Conservation (phyloP, 495 filamentous ascomycete genomes). For the Podospora appendiculata region DNA sequence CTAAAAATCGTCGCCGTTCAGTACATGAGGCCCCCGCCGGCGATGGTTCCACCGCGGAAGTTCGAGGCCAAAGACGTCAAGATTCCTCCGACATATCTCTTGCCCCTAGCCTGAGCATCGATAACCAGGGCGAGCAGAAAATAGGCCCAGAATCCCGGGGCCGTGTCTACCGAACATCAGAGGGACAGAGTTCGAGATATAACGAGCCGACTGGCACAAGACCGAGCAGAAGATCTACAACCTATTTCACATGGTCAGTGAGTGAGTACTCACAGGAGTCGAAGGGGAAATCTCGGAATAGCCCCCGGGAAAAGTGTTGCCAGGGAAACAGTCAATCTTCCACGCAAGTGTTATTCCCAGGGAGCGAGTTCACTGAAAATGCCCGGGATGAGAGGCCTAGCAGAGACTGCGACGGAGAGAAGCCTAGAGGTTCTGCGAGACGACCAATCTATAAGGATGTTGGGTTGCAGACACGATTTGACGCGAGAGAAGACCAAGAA, state of each 20-base stretch:
- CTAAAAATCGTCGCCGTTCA: neutral
- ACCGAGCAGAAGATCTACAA: conserved; percentile 10
- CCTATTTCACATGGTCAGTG: conserved; percentile 25
- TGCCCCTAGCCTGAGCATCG: neutral
- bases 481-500: neutral
- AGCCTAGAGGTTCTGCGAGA: too few relatives aligned
- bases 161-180: neutral
- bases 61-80: too few relatives aligned
- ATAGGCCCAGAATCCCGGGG: too few relatives aligned
- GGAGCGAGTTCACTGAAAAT: too few relatives aligned
- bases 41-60: too few relatives aligned
- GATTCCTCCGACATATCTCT: neutral
- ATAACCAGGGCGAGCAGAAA: neutral
- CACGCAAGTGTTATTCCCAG: too few relatives aligned
- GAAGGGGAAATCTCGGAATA: neutral
- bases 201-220: too few relatives aligned
- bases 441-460: neutral
- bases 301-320: neutral
- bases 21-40: too few relatives aligned
- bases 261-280: conserved; percentile 4
- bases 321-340: neutral
- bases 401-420: too few relatives aligned
- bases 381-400: too few relatives aligned
- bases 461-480: neutral
- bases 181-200: neutral